Evolutionary conservation across 352 stramenopile genomes (phyloP).

Genomic region (Globisporangium iwayamae): DNA sequence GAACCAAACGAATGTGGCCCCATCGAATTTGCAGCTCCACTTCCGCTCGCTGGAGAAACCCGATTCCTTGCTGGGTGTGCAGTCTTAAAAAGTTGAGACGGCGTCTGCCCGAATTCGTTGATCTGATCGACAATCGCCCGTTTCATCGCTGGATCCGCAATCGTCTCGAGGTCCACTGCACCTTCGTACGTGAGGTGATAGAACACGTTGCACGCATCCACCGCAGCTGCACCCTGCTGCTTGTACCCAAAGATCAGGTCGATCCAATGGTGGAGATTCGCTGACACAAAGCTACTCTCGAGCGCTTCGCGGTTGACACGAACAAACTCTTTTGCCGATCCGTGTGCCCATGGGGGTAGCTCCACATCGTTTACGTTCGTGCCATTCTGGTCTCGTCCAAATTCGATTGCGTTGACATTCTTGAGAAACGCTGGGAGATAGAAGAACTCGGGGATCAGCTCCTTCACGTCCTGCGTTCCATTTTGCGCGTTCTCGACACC

Average conservation of each 20-base stretch:
- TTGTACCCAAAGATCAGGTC: slow-evolving; percentile 98
- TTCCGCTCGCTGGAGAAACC: background rate
- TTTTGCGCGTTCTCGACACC: slow-evolving; percentile 63
- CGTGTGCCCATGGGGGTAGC: slow-evolving; percentile 93
- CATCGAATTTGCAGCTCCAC: background rate
- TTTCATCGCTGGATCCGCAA: slow-evolving; percentile 56
- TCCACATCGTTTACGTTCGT: slow-evolving; percentile 88
- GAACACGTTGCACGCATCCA: slow-evolving; percentile 96
- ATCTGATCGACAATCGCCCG: slow-evolving; percentile 95
- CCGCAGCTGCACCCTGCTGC: slow-evolving; percentile 91
- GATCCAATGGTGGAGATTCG: slow-evolving; percentile 97
- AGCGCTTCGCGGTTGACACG: slow-evolving; percentile 93
- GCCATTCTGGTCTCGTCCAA: slow-evolving; percentile 89
- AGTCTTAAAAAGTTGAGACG: slow-evolving; percentile 91
- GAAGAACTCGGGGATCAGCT: slow-evolving; percentile 99
- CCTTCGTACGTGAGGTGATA: slow-evolving; percentile 98
- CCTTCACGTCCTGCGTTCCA: slow-evolving; percentile 96
- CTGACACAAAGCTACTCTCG: slow-evolving; percentile 94
- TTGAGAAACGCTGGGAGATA: slow-evolving; percentile 93
- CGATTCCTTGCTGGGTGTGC: slow-evolving; percentile 54
- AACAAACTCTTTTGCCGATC: slow-evolving; percentile 93
- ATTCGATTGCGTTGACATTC: slow-evolving; percentile 94
- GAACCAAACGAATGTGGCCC: slow-evolving; percentile 3
- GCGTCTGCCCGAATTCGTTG: slow-evolving; percentile 97
- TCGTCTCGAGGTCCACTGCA: slow-evolving; percentile 93